Conservation (phyloP, 2,329 filamentous ascomycete species). For the Penicillium sp. region DNA sequence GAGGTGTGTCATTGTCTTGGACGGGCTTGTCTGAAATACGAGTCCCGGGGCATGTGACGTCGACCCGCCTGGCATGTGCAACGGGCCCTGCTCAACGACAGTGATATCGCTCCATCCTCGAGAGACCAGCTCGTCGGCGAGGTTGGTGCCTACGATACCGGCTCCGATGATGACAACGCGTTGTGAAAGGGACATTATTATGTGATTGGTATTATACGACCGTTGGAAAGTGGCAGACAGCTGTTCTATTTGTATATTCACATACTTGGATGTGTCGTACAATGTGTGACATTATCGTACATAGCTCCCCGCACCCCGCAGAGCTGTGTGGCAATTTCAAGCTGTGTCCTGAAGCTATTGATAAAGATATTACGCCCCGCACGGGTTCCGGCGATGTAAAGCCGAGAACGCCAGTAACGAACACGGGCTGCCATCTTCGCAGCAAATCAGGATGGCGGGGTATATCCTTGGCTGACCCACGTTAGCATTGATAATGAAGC, state of each 20-base stretch:
- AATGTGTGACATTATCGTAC: conserved; percentile 3
- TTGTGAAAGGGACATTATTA: conserved; percentile 35
- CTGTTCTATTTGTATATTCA: conserved; percentile 1
- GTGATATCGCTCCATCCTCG: conserved; percentile 64
- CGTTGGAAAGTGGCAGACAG: background rate
- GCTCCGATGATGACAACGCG: conserved; percentile 61
- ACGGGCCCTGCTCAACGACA: conserved; percentile 62
- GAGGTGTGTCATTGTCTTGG: conserved; percentile 51
- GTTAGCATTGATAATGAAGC: background rate
- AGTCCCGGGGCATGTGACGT: conserved; percentile 64
- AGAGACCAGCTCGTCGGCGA: conserved; percentile 61
- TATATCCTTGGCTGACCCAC: background rate
- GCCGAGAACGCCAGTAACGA: conserved; percentile 2
- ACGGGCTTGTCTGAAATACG: conserved; percentile 59
- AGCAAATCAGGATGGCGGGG: background rate
- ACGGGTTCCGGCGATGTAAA: conserved; percentile 10
- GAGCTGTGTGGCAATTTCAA: background rate
- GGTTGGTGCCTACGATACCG: conserved; percentile 62
- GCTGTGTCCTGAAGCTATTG: background rate
- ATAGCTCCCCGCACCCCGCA: background rate
- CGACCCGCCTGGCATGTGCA: conserved; percentile 62
- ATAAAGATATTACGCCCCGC: conserved; percentile 6
- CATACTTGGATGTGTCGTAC: background rate
- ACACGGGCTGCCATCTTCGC: background rate
- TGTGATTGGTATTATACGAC: background rate